Evolutionary conservation across 371 early-diverging fungal genomes (phyloP), one percentile per base, ranked within the genome.

Genomic region (Rhizopus sp.): DNA sequence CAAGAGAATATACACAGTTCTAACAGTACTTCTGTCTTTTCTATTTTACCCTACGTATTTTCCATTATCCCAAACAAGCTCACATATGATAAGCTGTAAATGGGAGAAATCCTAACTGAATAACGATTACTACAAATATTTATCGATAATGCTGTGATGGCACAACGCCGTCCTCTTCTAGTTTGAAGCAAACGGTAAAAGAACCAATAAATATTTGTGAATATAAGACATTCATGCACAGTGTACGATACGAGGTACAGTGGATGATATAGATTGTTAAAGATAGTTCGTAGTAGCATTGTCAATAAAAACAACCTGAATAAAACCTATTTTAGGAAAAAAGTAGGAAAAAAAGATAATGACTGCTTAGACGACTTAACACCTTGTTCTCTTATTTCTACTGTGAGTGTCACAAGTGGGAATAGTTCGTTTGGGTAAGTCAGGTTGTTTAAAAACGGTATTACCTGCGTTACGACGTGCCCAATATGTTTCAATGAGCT

Each of bases 401-500:
- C 52, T 52, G 31, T 52, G 41, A 13, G 5, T 7, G 30, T 52
- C 31, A 30, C 52, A 23, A 29, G 39, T 31, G 39, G 38, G 17
- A 30, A 12, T 7, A n/a, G 34, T 52, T 10, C 52, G 52, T 23
- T 17, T 52, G 2, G 41, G 44, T 53, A 44, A 33, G 15, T 0
- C 2, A 6, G 35, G 8, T 8, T 34, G 12, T n/a, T 31, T 15
- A 3, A 3, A 30, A 42, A n/a, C n/a, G 5, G 12, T 33, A 13
- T 31, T 15, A 7, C 17, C 38, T 7, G 35, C 15, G 0, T 53
- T 13, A 41, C 44, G 40, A 16, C 54, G 33, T 12, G 16, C 48
- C 55, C 55, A 55, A 55, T 55, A 55, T 8, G 13, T 7, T 23
- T 47, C n/a, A 15, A 55, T 55, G 4, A 15, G 30, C 0, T 23